Base-by-base conservation (phyloP, 2,329 filamentous ascomycete genomes). In the Xenosphaeropsis pyriputrescens region DNA sequence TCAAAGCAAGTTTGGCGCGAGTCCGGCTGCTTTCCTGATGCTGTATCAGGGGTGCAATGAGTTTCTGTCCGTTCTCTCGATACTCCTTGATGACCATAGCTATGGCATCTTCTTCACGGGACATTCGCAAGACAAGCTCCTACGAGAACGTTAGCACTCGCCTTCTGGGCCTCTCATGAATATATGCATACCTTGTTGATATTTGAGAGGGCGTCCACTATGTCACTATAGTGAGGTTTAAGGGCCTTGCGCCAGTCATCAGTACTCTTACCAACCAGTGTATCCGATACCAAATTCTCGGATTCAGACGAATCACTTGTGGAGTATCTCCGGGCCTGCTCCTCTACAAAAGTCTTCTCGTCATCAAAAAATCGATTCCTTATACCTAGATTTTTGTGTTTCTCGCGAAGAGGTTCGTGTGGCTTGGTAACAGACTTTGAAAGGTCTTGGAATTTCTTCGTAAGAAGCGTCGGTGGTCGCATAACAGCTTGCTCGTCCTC, bases 41-140 rank as follows among this genome's bases (percentile, higher is more conserved):
- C 16, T 41, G 9, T n/a, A 30, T 34, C 2, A 50, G 30, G 6
- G 38, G 40, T 7, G 48, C 35, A 2, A 54, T 37, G 12, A 54
- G 43, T 35, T 47, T 48, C 1, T 22, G 38, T 6, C 50, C 51
- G 18, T 52, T 52, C 16, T 48, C 43, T 18, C 45, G 32, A 37
- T 55, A 56, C 35, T 55, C 48, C 5, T 43, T 34, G 5, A 50
- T 45, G 12, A 55, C 36, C 12, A 52, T 41, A 5, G 36, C 45
- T 39, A 54, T 48, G 6, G 39, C 43, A 37, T 53, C 48, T 37
- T 56, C 52, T 39, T 54, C 47, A 5, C 45, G 36, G 3, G 44
- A 34, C 9, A 56, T 38, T 18, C 47, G 42, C 18, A 51, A 46
- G 14, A 55, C 45, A 30, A 55, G 38, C 32, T 53, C 50, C 53